Evolutionary conservation across 2,329 filamentous ascomycete species (phyloP).

Genomic region (Epichloe sibirici): DNA sequence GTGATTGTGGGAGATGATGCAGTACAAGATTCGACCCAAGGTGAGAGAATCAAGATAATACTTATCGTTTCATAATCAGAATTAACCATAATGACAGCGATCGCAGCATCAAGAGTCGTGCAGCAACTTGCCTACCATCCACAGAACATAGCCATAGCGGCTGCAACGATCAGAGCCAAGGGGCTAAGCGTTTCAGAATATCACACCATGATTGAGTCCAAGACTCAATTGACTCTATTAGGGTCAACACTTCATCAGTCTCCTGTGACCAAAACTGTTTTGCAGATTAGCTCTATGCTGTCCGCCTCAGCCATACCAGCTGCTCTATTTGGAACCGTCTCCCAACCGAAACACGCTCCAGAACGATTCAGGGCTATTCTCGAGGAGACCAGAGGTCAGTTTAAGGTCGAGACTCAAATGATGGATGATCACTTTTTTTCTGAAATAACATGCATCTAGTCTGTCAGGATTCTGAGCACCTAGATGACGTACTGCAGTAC

Average conservation of each 20-base stretch:
- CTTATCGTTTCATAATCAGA: background rate
- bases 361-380: slow-evolving; percentile 8
- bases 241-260: slow-evolving; percentile 14
- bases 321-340: slow-evolving; percentile 8
- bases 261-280: slow-evolving; percentile 11
- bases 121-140: slow-evolving; percentile 11
- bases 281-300: slow-evolving; percentile 16
- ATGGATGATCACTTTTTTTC: background rate
- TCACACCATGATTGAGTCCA: slow-evolving; percentile 5
- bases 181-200: slow-evolving; percentile 9
- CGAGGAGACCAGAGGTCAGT: slow-evolving; percentile 9
- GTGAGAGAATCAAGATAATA: slow-evolving; percentile 2
- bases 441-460: slow-evolving; percentile 3
- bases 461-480: slow-evolving; percentile 9
- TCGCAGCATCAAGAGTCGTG: slow-evolving; percentile 10
- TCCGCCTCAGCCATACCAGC: slow-evolving; percentile 12
- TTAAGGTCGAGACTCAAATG: background rate
- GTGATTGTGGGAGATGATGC: slow-evolving; percentile 5
- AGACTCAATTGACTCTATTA: slow-evolving; percentile 6
- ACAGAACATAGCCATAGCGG: slow-evolving; percentile 11
- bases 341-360: slow-evolving; percentile 7
- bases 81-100: slow-evolving; percentile 5
- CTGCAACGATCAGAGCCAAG: slow-evolving; percentile 13
- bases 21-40: slow-evolving; percentile 4
- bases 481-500: slow-evolving; percentile 14